Base-by-base conservation (phyloP, 257 asterid species). In the Solanum bukasovii region DNA sequence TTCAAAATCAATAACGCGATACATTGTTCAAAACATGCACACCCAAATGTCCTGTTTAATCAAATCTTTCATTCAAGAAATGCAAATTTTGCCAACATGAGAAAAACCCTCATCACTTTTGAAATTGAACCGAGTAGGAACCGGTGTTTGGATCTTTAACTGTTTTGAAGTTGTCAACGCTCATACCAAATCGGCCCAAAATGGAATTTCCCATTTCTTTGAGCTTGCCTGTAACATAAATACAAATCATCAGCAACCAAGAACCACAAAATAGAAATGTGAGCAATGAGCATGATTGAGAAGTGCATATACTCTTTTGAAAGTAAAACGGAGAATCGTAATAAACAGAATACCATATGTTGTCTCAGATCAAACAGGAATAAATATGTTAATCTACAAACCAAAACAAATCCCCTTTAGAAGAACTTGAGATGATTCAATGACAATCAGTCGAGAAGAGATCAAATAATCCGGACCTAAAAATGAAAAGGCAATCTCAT, bases 141-240 rank as follows among this genome's bases (percentile, higher is more conserved):
- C 99, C 99, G 18, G 98, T 93, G 52, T 93, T 96, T 34, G 99
- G 98, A 90, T 96, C 99, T 89, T 96, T 90, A 34, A 96, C 98
- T 35, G 99, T 94, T 91, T 96, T 96, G 84, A 95, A 95, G 88
- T 96, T 96, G 95, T 96, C 98, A 1, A 92, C 89, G n/a, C 98
- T 95, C 99, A 96, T 95, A 72, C 99, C 99, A 87, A 96, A 96
- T 81, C 96, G 96, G 23, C 98, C 98, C 90, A 96, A 92, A 90
- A 95, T 88, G 34, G 98, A 94, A 77, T 95, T 95, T 87, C 99
- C 98, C 98, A 95, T 92, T 33, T 96, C 99, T 89, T 96, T 96
- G 86, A 96, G 91, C 91, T 96, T 96, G 44, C 98, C 99, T 95
- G 95, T 18, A 82, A 77, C 34, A 2, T 38, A 2, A 81, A 46